Evolutionary conservation across 768 basidiomycete genomes (phyloP), one percentile per base, ranked within the genome.

Genomic region (Strobilomyces dryophilus): DNA sequence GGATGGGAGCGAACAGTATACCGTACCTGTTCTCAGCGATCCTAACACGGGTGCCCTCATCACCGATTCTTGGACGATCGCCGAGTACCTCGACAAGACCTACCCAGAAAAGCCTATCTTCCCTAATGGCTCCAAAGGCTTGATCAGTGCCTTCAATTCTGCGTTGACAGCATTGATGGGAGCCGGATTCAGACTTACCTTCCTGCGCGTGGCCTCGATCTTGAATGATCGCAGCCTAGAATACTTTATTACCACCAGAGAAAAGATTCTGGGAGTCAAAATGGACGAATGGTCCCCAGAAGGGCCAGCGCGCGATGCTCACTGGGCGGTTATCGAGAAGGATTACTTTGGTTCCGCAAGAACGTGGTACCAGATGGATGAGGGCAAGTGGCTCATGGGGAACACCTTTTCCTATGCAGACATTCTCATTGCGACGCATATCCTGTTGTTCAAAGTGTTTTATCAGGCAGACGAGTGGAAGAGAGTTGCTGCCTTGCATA

Each of bases 261-360:
- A 71, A 51, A 51, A 15, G 3, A n/a, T 8, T 3, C 65, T 73
- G 43, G 74, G 74, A 6, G 64, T 55, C 40, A 61, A 63, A 14
- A 54, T 82, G 47, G 75, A 78, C 24, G 70, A 76, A 31, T 55
- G 77, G 31, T 63, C 64, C 7, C 73, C 74, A 0, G 66, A 62
- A 41, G 72, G 73, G 5, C 70, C 72, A 11, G 62, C 53, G 45
- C 60, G 69, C 15, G 64, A 64, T 7, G 67, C 47, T 10, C 66
- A 71, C 39, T 73, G 39, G 39, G 8, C 18, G 7, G 12, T 18
- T 18, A 18, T 39, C 8, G 39, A 39, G 39, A 39, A 39, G 39
- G 39, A 39, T 39, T 39, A 20, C 18, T 39, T 8, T 20, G 39
- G 39, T 14, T 50, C 50, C 1, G 45, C 37, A 9, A 61, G 60